Evolutionary conservation across 2,329 filamentous ascomycete species (phyloP), one percentile per base, ranked within the genome.

Genomic region (Verticillium zaregamsianum): DNA sequence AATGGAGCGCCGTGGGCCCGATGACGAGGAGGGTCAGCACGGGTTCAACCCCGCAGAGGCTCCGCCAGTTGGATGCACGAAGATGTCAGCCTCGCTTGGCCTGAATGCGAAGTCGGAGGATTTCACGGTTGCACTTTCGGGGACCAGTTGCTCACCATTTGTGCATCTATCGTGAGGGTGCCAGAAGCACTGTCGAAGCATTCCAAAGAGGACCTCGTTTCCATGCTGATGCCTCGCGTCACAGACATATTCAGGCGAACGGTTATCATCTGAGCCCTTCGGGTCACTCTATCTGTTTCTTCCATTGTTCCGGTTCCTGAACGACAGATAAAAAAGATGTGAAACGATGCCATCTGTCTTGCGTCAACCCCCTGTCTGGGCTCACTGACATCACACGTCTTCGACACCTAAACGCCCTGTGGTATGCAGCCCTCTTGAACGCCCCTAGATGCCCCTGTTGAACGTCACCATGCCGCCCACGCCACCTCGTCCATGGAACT

Each of bases 381-480:
- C 40, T 49, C 40, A 49, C 40, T 49, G 40, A 25, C 40, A 49
- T 23, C 20, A 20, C 40, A 49, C 20, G 20, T 25, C 20, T n/a
- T n/a, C 20, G 3, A 23, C 40, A 23, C 58, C 52, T 23, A 58
- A 40, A 45, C 58, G 39, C 20, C 45, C 33, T 39, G 5, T 14
- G 12, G 37, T 20, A 54, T 23, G 23, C 56, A 57, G 15, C 14
- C 17, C 25, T 23, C n/a, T 49, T 20, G n/a, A 23, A 49, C 20
- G 39, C 60, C 20, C 52, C 28, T 56, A 97, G 69, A 99, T 94
- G 14, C 95, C 95, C 71, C 95, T 86, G 76, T 99, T 98, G 77
- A 99, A 98, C 73, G 96, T 92, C n/a, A 99, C 91, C 80, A 92
- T 82, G 0, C 91, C 93, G 60, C 85, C 85, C 66, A 89, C 85